Percentiles rank a stretch among this genome's conserved stretches.
Conservation (phyloP, 768 basidiomycete species). For the Phanerochaete carnosa region DNA sequence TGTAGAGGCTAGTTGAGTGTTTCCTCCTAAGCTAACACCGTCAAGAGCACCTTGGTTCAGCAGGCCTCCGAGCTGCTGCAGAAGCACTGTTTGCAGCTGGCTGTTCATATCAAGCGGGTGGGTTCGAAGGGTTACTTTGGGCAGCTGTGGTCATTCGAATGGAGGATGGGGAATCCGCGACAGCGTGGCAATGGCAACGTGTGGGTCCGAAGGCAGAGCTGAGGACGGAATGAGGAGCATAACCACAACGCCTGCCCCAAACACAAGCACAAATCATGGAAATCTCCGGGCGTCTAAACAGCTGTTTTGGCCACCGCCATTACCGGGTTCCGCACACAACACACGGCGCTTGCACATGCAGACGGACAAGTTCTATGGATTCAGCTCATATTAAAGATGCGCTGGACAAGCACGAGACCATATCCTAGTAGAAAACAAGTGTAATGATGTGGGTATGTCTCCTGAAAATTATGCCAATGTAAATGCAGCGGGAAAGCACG, state of each 20-base stretch:
- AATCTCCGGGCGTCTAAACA: neutral
- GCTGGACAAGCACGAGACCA: neutral
- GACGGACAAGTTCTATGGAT: neutral
- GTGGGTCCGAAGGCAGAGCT: too few relatives aligned
- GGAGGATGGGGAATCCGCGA: too few relatives aligned
- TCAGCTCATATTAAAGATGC: conserved; percentile 4
- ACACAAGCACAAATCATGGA: neutral
- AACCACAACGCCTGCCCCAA: neutral
- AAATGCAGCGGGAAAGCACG: neutral
- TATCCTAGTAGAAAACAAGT: neutral
- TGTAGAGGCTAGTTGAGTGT: neutral
- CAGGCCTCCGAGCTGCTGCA: neutral
- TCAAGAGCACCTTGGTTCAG: neutral
- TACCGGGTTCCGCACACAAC: too few relatives aligned
- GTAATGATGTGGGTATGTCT: conserved; percentile 6
- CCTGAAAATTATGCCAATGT: neutral
- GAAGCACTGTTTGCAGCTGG: neutral
- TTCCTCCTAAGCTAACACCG: neutral
- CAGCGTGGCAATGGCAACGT: too few relatives aligned
- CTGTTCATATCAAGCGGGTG: neutral
- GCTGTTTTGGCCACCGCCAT: neutral
- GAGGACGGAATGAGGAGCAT: neutral
- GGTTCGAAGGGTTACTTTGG: too few relatives aligned
- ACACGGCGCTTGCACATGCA: neutral
- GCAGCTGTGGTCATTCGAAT: too few relatives aligned